Conservation (phyloP, 2,329 filamentous ascomycete genomes). For the Dactylonectria estremocensis region DNA sequence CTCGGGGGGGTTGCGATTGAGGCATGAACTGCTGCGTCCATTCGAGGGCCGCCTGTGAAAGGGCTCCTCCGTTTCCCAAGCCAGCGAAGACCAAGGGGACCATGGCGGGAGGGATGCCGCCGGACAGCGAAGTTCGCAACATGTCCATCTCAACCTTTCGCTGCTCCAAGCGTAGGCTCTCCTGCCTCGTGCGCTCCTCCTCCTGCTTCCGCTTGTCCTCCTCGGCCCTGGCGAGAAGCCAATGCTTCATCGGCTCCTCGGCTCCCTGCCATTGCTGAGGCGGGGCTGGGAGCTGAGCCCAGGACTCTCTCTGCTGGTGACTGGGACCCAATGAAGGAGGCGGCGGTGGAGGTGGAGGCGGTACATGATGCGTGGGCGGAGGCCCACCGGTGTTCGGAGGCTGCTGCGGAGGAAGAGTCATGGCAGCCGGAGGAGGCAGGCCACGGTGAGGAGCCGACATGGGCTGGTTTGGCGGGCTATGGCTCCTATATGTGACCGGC, state of each 20-base stretch:
- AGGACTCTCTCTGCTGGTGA: conserved; percentile 56
- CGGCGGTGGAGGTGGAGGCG: conserved; percentile 49
- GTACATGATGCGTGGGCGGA: conserved; percentile 49
- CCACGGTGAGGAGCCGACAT: conserved; percentile 81
- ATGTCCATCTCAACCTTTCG: conserved; percentile 82
- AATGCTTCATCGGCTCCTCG: conserved; percentile 80
- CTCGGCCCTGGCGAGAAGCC: conserved; percentile 80
- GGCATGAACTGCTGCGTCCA: conserved; percentile 78
- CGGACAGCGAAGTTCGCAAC: conserved; percentile 76
- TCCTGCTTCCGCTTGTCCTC: conserved; percentile 82
- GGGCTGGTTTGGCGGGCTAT: conserved; percentile 66
- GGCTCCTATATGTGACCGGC: conserved; percentile 58
- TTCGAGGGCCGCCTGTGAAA: conserved; percentile 75
- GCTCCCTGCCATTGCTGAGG: conserved; percentile 77
- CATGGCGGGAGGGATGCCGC: conserved; percentile 81
- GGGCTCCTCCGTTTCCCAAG: conserved; percentile 73
- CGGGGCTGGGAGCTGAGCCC: conserved; percentile 72
- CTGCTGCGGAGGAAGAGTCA: conserved; percentile 70
- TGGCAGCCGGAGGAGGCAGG: conserved; percentile 77
- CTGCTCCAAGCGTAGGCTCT: conserved; percentile 79
- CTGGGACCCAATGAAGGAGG: conserved; percentile 47
- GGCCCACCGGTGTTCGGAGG: conserved; percentile 51
- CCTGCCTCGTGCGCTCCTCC: conserved; percentile 78
- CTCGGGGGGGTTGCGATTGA: conserved; percentile 63
- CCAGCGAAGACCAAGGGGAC: conserved; percentile 83